These are phyloP conservation scores for Senecio squalidus DNA, from an alignment of 140 eudicot species.

Conservation along the genomic window DNA sequence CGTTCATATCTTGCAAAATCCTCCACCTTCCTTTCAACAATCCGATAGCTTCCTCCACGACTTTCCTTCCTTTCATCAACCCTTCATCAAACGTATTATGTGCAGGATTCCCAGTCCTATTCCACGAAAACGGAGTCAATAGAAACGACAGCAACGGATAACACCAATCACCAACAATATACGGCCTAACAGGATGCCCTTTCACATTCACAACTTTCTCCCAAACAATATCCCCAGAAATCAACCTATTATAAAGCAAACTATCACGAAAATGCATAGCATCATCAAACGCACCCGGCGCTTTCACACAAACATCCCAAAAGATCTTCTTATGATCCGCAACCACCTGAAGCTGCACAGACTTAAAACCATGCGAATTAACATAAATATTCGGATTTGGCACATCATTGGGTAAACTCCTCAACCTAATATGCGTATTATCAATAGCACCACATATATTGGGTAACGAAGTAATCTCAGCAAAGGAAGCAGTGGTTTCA, in stretches of 20 bases:
- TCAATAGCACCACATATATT: slow-evolving; percentile 88
- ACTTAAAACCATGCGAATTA: slow-evolving; percentile 40
- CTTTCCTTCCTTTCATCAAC: slow-evolving; percentile 71
- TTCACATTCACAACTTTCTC: slow-evolving; percentile 76
- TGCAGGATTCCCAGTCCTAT: slow-evolving; percentile 70
- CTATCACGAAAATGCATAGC: slow-evolving; percentile 84
- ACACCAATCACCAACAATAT: slow-evolving; percentile 51
- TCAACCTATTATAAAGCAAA: slow-evolving; percentile 63
- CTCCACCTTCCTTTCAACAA: slow-evolving; percentile 94
- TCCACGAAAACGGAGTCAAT: slow-evolving; percentile 71
- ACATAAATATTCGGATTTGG: slow-evolving; percentile 39
- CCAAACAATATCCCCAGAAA: slow-evolving; percentile 84
- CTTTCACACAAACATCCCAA: slow-evolving; percentile 95
- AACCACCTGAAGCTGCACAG: slow-evolving; percentile 77
- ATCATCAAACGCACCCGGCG: slow-evolving; percentile 77
- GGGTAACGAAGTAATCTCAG: slow-evolving; percentile 61
- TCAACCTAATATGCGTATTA: slow-evolving; percentile 47
- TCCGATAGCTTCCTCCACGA: slow-evolving; percentile 84
- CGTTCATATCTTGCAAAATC: slow-evolving; percentile 89
- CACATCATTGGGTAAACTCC: slow-evolving; percentile 29
- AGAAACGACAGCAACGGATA: slow-evolving; percentile 85
- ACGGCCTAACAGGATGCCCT: slow-evolving; percentile 71
- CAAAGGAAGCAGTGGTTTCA: slow-evolving; percentile 64
- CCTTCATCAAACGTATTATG: slow-evolving; percentile 87
- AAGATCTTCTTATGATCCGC: slow-evolving; percentile 43